Conservation (phyloP, 176 grass and related monocot genomes). For the Calamus simplicifolius region DNA sequence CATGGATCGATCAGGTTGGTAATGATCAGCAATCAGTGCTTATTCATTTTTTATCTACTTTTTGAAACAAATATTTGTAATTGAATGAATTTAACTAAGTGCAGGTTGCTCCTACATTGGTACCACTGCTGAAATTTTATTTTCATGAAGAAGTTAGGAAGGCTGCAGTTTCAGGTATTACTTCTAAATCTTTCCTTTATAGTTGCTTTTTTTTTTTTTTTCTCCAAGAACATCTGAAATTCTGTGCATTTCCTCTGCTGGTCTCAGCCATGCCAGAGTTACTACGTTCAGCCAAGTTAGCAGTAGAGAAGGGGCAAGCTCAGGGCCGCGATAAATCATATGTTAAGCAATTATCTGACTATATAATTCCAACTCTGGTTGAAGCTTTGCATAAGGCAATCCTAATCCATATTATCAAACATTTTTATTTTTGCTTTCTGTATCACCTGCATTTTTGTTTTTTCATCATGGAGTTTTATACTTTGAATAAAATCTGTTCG, state of each 20-base stretch:
- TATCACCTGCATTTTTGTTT: not conserved
- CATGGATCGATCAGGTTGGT: slow-evolving; percentile 97
- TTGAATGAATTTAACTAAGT: slow-evolving; percentile 3
- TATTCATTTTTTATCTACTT: not conserved
- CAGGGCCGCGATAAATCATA: slow-evolving; percentile 90
- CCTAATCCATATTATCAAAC: slow-evolving; percentile 2
- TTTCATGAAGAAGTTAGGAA: slow-evolving; percentile 98
- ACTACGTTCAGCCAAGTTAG: slow-evolving; percentile 79
- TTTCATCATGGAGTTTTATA: not conserved
- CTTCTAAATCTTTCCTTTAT: not conserved
- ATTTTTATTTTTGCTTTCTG: not conserved
- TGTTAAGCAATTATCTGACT: slow-evolving; percentile 88
- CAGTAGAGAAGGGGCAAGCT: slow-evolving; percentile 84
- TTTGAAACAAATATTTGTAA: not conserved
- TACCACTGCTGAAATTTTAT: slow-evolving; percentile 96
- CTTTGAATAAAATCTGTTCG: not conserved
- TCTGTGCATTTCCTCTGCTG: slow-evolving; percentile 17
- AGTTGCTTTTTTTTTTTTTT: not conserved
- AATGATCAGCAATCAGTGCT: not conserved
- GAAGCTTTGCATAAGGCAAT: slow-evolving; percentile 91
- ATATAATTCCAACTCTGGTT: slow-evolving; percentile 91
- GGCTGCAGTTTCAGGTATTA: slow-evolving; percentile 90
- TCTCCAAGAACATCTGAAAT: not conserved
- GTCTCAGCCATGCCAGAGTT: slow-evolving; percentile 91
- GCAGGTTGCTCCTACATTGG: slow-evolving; percentile 91